Percentiles rank a stretch among this genome's conserved stretches.
These are phyloP conservation scores for Sporothrix schenckii DNA, from an alignment of 2,329 filamentous ascomycete species.

Conservation along the genomic window DNA sequence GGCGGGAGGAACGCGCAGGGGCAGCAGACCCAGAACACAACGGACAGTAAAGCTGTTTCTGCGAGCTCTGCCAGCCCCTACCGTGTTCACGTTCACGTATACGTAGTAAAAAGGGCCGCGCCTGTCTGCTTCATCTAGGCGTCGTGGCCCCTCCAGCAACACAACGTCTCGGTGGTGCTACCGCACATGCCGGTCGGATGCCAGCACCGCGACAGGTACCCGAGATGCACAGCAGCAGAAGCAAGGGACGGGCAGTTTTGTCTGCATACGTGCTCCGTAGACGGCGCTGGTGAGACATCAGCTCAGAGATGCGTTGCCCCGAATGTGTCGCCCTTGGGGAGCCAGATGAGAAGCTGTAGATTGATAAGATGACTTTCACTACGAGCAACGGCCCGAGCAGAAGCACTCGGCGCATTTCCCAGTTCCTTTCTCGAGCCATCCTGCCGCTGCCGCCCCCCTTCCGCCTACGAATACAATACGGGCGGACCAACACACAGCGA, in stretches of 20 bases:
- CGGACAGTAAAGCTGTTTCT: conserved; percentile 5
- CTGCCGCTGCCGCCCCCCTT: conserved; percentile 4
- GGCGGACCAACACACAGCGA: neutral
- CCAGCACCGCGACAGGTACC: conserved; percentile 26
- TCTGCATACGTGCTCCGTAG: too few relatives aligned
- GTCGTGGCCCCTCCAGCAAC: neutral
- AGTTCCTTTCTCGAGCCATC: too few relatives aligned
- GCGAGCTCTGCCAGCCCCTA: neutral
- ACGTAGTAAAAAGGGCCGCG: too few relatives aligned
- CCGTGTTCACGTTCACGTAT: neutral
- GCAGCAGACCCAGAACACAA: neutral
- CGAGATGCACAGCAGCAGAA: conserved; percentile 25
- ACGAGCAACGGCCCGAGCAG: too few relatives aligned
- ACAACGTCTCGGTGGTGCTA: conserved; percentile 28
- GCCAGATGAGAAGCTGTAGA: neutral
- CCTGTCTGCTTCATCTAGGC: neutral
- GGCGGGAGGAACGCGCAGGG: neutral
- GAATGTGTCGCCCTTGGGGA: too few relatives aligned
- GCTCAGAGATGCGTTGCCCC: too few relatives aligned
- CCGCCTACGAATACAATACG: conserved; percentile 1
- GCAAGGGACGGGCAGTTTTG: conserved; percentile 17
- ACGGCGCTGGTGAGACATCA: too few relatives aligned
- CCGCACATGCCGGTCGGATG: conserved; percentile 29
- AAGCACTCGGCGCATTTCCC: too few relatives aligned
- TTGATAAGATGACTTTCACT: too few relatives aligned